phyloP scores from a whole-genome alignment of 1,139 yeast genomes.

The Suhomyces yuchorum region DNA sequence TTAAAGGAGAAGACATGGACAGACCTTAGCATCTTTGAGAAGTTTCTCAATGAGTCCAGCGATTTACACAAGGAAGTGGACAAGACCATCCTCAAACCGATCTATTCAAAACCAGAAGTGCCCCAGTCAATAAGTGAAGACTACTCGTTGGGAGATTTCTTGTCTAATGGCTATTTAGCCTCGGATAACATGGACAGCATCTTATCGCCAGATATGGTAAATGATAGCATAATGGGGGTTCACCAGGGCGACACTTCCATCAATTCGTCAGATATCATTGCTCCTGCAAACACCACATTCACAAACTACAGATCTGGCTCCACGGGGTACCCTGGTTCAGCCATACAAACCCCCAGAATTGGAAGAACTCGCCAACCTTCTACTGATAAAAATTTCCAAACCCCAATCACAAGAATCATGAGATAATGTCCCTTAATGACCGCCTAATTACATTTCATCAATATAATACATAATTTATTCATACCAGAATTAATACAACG shows the following conservation, averaged over 20 bases:
- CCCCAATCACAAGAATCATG: slow-evolving; percentile 42
- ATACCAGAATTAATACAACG: not conserved
- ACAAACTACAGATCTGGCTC: slow-evolving; percentile 25
- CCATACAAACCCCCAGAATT: slow-evolving; percentile 42
- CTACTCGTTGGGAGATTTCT: slow-evolving; percentile 33
- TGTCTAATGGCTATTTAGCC: slow-evolving; percentile 39
- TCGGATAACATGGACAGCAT: slow-evolving; percentile 17
- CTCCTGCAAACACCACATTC: slow-evolving; percentile 34
- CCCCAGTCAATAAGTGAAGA: slow-evolving; percentile 2
- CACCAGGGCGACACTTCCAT: slow-evolving; percentile 35
- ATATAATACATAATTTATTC: not conserved
- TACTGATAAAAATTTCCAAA: slow-evolving; percentile 44
- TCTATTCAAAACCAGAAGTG: slow-evolving; percentile 19
- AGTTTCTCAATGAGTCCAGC: slow-evolving; percentile 29
- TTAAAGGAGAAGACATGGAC: slow-evolving; percentile 40
- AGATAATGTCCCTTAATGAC: not conserved
- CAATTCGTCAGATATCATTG: slow-evolving; percentile 33
- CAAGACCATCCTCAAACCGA: slow-evolving; percentile 35
- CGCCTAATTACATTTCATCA: not conserved
- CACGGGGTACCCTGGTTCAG: slow-evolving; percentile 14
- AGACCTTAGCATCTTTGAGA: slow-evolving; percentile 36
- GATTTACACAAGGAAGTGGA: slow-evolving; percentile 27
- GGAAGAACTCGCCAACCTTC: slow-evolving; percentile 43
- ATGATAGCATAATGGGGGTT: slow-evolving; percentile 33
- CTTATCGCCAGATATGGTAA: slow-evolving; percentile 25